Base-by-base conservation (phyloP, 176 grass and related monocot genomes). In the Musa beccarii region DNA sequence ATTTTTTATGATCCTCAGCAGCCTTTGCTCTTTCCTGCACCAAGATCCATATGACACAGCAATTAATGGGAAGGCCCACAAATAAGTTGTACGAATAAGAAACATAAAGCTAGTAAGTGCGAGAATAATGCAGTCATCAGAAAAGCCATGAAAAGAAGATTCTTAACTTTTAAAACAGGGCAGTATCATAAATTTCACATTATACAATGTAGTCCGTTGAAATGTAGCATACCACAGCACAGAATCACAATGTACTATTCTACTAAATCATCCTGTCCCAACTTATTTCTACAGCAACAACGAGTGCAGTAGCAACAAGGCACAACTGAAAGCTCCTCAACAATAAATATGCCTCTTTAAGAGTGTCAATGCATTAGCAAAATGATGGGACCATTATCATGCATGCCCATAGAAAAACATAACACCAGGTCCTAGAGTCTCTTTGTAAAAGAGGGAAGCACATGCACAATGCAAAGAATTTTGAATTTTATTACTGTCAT, bases 1-100 rank as follows among this genome's bases (percentile, higher is more conserved):
- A 77, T 69, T 74, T 91, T 82, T 86, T 94, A 79, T 84, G 91
- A 56, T 95, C 89, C 87, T 92, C 91, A 57, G 74, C 77, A 82
- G 89, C 96, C 81, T 89, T 99, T 49, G 80, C 66, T 89, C 84
- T 92, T 89, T 99, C 96, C 96, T 99, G 82, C 74, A 89, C 75
- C 2, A 75, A 5, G 13, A 73, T 20, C 53, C 12, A 43, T 79
- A 43, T 43, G 68, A 79, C 28, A 55, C 5, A 81, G 64, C 14
- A 65, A 51, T 19, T 65, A 28, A 56, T 55, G 28, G 8, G 23
- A 57, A 57, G 53, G 53, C 23, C 2, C 22, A 56, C 49, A 17
- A 3, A 14, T 26, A 74, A 20, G 1, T 34, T 21, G 16, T 10
- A 51, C 43, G 51, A 51, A 51, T 11, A 4, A n/a, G 49, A 16